phyloP scores from a whole-genome alignment of 1,284 basidiomycete genomes.

The Pyrrhoderma noxium region DNA sequence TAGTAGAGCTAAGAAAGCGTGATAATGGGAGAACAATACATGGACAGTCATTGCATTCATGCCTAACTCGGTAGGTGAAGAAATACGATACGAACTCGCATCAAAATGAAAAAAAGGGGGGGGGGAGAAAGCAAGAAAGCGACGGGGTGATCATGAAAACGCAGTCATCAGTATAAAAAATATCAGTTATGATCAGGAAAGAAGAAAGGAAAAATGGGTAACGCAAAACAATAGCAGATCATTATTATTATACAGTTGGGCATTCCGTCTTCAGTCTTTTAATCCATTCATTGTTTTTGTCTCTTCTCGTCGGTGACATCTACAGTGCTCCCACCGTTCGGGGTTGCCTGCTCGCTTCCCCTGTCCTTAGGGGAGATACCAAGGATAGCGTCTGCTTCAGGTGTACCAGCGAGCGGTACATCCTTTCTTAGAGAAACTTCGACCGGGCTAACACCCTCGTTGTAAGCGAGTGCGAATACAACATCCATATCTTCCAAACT shows the following conservation, averaged over 20 bases:
- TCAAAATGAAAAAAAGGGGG: no score
- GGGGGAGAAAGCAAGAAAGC: no score
- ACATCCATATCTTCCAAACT: conserved; percentile 62
- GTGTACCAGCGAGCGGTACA: conserved; percentile 30
- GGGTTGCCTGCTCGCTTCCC: no score
- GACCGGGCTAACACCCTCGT: conserved; percentile 50
- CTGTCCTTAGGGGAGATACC: conserved; percentile 6
- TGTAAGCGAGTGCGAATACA: conserved; percentile 52
- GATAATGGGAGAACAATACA: no score
- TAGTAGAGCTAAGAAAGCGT: no score
- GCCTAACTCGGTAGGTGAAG: no score
- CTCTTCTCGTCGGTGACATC: background rate
- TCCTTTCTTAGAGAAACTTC: conserved; percentile 49
- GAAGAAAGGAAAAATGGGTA: background rate
- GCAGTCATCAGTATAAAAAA: no score
- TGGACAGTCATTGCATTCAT: no score
- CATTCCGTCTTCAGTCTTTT: no score
- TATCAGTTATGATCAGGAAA: background rate
- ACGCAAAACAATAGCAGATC: background rate
- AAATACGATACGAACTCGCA: no score
- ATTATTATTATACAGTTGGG: background rate
- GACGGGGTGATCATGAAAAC: no score
- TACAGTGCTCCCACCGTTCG: background rate
- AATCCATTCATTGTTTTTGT: no score
- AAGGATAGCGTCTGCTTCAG: conserved; percentile 17